Evolutionary conservation across 139 green algal species (phyloP).

Genomic region (Coelastrella sp.): DNA sequence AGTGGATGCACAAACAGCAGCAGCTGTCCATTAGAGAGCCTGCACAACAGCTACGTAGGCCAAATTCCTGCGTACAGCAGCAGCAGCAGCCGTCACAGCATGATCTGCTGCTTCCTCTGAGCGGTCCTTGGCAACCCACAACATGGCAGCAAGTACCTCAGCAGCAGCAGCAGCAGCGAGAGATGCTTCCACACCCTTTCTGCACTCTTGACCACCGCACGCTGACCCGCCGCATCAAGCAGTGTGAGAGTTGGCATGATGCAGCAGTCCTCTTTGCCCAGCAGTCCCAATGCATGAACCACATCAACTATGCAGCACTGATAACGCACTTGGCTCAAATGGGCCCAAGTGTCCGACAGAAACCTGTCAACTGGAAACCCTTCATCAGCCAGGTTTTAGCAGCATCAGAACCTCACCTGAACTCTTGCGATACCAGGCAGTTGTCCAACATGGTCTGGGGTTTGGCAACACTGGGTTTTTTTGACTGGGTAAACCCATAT

Average conservation of each 20-base stretch:
- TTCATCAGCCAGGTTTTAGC: constrained; percentile 20
- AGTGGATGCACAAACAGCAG: no score
- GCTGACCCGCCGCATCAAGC: constrained; percentile 16
- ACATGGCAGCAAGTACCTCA: neutral
- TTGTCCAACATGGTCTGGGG: constrained; percentile 34
- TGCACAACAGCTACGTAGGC: no score
- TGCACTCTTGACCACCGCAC: neutral
- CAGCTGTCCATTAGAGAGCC: no score
- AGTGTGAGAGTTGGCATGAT: neutral
- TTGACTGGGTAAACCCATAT: constrained; percentile 4
- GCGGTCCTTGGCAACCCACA: neutral
- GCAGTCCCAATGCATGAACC: constrained; percentile 35
- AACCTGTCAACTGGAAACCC: constrained; percentile 27
- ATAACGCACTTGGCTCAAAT: constrained; percentile 3
- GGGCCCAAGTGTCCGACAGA: neutral
- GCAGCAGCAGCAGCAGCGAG: constrained; percentile 26
- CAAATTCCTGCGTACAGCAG: neutral
- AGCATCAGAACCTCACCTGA: neutral
- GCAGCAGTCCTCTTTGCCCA: constrained; percentile 37
- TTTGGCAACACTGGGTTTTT: neutral
- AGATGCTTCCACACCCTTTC: constrained; percentile 3
- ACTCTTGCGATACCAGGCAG: neutral
- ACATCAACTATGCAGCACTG: constrained; percentile 31
- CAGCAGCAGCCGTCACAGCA: constrained; percentile 3
- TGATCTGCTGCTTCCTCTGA: neutral